A percentile compares a stretch with the other conserved stretches of the same genome.
Conservation (phyloP, 1,139 yeast species). For the Saccharomyces hybrid region DNA sequence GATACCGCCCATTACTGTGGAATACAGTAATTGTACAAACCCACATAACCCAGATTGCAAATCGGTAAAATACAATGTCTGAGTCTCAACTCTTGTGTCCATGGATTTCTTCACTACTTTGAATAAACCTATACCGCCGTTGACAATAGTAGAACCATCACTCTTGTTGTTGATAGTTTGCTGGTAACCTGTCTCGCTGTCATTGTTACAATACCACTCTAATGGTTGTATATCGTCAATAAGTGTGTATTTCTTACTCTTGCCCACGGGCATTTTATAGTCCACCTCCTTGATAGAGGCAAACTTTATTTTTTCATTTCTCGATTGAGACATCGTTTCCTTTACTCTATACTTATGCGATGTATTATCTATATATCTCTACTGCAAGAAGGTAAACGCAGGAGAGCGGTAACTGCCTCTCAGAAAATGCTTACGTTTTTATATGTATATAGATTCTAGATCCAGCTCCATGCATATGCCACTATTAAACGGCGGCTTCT, state of each 20-base stretch:
- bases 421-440: neutral
- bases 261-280: constrained; percentile 4
- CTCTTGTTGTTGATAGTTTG: neutral
- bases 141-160: neutral
- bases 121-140: neutral
- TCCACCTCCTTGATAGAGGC: constrained; percentile 11
- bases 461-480: too few relatives aligned
- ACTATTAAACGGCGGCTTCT: too few relatives aligned
- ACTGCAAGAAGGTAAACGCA: neutral
- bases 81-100: constrained; percentile 75
- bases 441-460: too few relatives aligned
- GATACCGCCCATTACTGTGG: constrained; percentile 65
- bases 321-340: constrained; percentile 1
- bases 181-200: neutral
- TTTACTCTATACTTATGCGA: neutral
- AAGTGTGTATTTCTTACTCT: constrained; percentile 8
- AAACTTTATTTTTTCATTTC: constrained; percentile 12
- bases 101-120: constrained; percentile 13
- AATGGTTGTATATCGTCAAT: constrained; percentile 9
- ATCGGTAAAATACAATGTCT: constrained; percentile 68
- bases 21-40: constrained; percentile 78
- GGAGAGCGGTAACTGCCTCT: neutral
- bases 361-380: neutral
- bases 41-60: constrained; percentile 55
- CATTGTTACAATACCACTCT: constrained; percentile 4